phyloP scores from a whole-genome alignment of 2,329 filamentous ascomycete species.

The Penicillium sp. region DNA sequence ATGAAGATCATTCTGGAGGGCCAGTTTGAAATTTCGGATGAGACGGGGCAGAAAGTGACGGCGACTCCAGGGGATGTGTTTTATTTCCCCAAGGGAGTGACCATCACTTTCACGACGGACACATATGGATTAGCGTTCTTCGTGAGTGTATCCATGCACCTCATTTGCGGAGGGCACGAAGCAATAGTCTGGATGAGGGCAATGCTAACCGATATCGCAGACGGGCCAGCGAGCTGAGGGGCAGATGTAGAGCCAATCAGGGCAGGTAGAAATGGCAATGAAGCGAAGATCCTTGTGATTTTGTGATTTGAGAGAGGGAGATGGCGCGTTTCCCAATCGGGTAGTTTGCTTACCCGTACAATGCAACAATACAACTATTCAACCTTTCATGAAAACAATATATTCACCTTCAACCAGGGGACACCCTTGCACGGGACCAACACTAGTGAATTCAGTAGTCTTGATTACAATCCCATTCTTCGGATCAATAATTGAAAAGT shows the following conservation, averaged over 20 bases:
- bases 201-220: slow-evolving; percentile 21
- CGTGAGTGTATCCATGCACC: slow-evolving; percentile 36
- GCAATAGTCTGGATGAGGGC: not conserved
- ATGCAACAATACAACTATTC: not conserved
- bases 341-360: slow-evolving; percentile 28
- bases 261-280: not conserved
- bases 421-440: not conserved
- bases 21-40: slow-evolving; percentile 67
- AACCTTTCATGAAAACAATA: too few species aligned
- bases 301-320: not conserved
- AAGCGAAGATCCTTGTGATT: slow-evolving; percentile 11
- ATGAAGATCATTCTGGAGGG: slow-evolving; percentile 76
- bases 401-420: too few species aligned
- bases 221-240: slow-evolving; percentile 38
- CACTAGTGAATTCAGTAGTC: not conserved
- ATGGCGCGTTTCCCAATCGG: slow-evolving; percentile 26
- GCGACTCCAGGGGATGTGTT: slow-evolving; percentile 69
- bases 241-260: slow-evolving; percentile 16
- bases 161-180: too few species aligned
- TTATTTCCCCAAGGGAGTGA: slow-evolving; percentile 68
- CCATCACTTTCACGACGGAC: slow-evolving; percentile 68
- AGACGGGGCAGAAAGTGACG: slow-evolving; percentile 62
- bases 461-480: not conserved
- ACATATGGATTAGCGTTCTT: slow-evolving; percentile 66
- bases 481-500: too few species aligned